These are phyloP conservation scores for Parastagonospora nodorum DNA, from an alignment of 2,329 filamentous ascomycete species.

Conservation along the genomic window DNA sequence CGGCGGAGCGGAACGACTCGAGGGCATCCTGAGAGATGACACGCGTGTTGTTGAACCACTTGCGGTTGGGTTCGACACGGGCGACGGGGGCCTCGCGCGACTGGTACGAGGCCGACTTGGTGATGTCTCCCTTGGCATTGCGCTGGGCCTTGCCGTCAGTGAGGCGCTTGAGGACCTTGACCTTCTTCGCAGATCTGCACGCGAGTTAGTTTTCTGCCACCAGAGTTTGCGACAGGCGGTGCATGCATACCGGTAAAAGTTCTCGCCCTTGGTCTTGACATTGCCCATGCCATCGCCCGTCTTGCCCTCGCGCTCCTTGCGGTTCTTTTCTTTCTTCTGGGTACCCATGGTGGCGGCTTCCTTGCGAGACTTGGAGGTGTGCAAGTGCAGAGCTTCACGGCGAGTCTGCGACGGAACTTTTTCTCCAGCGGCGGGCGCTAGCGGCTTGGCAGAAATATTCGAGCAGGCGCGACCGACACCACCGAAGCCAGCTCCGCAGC, in stretches of 20 bases:
- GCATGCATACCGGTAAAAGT: conserved; percentile 73
- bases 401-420: conserved; percentile 23
- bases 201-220: not conserved
- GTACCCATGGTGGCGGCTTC: conserved; percentile 70
- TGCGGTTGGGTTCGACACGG: conserved; percentile 91
- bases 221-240: not conserved
- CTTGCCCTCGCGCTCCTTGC: conserved; percentile 85
- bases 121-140: conserved; percentile 83
- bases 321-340: conserved; percentile 86
- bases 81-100: conserved; percentile 80
- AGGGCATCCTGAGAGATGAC: conserved; percentile 89
- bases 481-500: conserved; percentile 19
- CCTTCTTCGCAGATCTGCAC: conserved; percentile 72
- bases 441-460: conserved; percentile 34
- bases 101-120: conserved; percentile 82
- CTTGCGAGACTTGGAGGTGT: conserved; percentile 8
- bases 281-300: conserved; percentile 85
- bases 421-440: conserved; percentile 17
- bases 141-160: conserved; percentile 84
- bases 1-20: conserved; percentile 84
- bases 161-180: conserved; percentile 86
- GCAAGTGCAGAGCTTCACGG: conserved; percentile 15
- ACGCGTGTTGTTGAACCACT: conserved; percentile 97
- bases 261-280: conserved; percentile 93
- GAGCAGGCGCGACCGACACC: conserved; percentile 16